phyloP scores from a whole-genome alignment of 78 protist species.

The Dictyostelium intermedium region DNA sequence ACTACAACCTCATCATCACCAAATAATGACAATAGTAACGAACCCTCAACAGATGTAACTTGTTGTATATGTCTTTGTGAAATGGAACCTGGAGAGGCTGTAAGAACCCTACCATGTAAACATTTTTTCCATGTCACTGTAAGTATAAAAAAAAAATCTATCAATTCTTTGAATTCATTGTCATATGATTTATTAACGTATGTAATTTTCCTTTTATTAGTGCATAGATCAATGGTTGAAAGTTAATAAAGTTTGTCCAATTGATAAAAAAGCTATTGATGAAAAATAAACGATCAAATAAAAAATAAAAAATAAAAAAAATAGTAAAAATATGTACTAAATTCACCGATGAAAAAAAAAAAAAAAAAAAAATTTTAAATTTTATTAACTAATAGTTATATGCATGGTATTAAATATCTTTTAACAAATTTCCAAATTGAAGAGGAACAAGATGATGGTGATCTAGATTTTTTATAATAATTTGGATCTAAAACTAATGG shows the following conservation, averaged over 20 bases:
- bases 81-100: conserved; percentile 19
- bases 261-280: conserved; percentile 1
- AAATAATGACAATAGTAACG: neutral
- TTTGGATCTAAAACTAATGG: neutral
- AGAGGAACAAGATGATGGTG: neutral
- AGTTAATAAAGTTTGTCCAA: conserved; percentile 19
- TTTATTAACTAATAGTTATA: too few relatives aligned
- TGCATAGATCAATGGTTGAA: conserved; percentile 31
- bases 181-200: neutral
- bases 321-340: too few relatives aligned
- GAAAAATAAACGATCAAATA: neutral
- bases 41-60: neutral
- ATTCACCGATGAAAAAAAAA: too few relatives aligned
- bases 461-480: neutral
- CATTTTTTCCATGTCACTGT: conserved; percentile 16
- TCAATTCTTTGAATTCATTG: too few relatives aligned
- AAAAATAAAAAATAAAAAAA: neutral
- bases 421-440: neutral
- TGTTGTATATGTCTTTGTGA: conserved; percentile 38
- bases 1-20: neutral
- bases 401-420: neutral
- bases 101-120: conserved; percentile 22
- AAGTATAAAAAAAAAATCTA: neutral
- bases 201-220: neutral
- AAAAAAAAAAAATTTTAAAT: neutral